Evolutionary conservation across 73 alveolate species (phyloP).

Genomic region (Diophrys appendiculata): DNA sequence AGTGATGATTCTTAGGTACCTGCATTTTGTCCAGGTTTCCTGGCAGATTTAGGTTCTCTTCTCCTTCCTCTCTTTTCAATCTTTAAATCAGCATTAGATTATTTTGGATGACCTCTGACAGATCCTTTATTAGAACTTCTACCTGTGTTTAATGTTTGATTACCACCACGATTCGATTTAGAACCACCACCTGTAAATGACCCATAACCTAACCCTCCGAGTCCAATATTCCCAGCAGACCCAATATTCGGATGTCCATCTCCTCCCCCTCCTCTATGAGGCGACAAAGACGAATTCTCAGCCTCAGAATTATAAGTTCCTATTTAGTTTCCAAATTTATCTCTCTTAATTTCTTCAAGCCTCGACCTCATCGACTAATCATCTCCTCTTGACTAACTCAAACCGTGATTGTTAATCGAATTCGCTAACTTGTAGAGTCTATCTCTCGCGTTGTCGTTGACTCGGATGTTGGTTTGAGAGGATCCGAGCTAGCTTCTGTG

Average conservation of each 20-base stretch:
- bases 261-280: neutral
- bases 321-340: neutral
- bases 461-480: neutral
- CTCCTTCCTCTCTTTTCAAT: constrained; percentile 3
- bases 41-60: neutral
- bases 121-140: constrained; percentile 1
- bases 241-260: neutral
- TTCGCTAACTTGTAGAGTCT: constrained; percentile 6
- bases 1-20: neutral
- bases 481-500: neutral
- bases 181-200: no score
- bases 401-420: neutral
- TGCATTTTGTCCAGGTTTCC: no score
- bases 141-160: neutral
- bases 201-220: neutral
- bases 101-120: neutral
- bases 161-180: no score
- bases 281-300: constrained; percentile 4
- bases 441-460: neutral
- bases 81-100: neutral
- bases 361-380: neutral
- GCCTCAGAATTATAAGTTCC: neutral
- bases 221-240: neutral
- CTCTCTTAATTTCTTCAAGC: neutral
- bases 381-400: neutral